Evolutionary conservation across 495 filamentous ascomycete species (phyloP).

Genomic region (Hypoxylon fragiforme): DNA sequence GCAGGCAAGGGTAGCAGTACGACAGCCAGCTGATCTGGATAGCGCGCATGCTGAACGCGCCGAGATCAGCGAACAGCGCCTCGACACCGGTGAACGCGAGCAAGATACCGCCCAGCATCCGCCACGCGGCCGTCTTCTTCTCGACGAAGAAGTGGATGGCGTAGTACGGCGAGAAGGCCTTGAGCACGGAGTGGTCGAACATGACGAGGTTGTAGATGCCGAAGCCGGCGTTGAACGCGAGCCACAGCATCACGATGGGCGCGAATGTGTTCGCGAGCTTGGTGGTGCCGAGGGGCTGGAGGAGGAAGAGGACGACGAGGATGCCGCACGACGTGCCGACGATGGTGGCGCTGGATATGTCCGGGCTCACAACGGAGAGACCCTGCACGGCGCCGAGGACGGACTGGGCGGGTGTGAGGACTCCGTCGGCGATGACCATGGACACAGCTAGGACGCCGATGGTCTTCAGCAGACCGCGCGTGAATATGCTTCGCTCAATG

Average conservation of each 20-base stretch:
- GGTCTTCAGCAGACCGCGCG: constrained; percentile 60
- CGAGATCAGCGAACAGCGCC: constrained; percentile 74
- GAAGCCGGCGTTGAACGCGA: constrained; percentile 65
- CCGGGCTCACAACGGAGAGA: constrained; percentile 51
- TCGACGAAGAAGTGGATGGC: constrained; percentile 63
- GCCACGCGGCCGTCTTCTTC: constrained; percentile 67
- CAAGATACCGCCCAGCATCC: constrained; percentile 67
- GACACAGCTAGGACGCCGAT: constrained; percentile 73
- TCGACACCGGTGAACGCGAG: constrained; percentile 76
- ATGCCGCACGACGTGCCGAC: constrained; percentile 71
- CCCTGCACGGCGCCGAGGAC: constrained; percentile 74
- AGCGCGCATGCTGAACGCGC: constrained; percentile 64
- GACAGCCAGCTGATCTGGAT: constrained; percentile 68
- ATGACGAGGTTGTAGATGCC: constrained; percentile 71
- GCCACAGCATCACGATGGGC: constrained; percentile 75
- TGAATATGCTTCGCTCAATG: constrained; percentile 60
- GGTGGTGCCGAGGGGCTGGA: constrained; percentile 71
- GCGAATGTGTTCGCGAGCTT: constrained; percentile 68
- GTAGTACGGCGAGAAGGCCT: constrained; percentile 69
- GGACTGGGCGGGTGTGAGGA: constrained; percentile 71
- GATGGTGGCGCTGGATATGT: constrained; percentile 58
- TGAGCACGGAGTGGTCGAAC: constrained; percentile 67
- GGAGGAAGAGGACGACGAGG: constrained; percentile 65
- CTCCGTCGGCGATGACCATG: constrained; percentile 69
- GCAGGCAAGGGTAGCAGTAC: constrained; percentile 66